A percentile compares a stretch with the other conserved stretches of the same genome.
phyloP scores from a whole-genome alignment of 805 yeast species.

The Wickerhamiella siamensis region DNA sequence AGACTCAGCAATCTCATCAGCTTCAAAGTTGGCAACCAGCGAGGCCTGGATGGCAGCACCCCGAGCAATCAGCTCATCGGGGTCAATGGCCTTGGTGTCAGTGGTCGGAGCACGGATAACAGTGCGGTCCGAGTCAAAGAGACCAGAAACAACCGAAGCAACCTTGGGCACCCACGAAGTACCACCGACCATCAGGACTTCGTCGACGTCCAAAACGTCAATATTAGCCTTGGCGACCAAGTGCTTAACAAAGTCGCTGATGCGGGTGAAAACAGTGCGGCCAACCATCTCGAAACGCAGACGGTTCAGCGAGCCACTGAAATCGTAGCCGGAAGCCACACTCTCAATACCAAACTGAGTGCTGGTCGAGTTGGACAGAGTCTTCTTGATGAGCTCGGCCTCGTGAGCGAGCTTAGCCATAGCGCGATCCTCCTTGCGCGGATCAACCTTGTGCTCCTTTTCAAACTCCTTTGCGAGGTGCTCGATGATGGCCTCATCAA shows the following conservation, averaged over 20 bases:
- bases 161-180: conserved; percentile 85
- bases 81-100: conserved; percentile 68
- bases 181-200: conserved; percentile 88
- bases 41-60: conserved; percentile 98
- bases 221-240: conserved; percentile 70
- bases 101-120: conserved; percentile 50
- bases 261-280: conserved; percentile 59
- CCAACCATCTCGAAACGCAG: conserved; percentile 82
- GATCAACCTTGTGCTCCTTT: conserved; percentile 64
- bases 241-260: conserved; percentile 60
- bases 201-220: conserved; percentile 76
- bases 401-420: conserved; percentile 78
- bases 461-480: conserved; percentile 87
- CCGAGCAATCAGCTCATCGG: conserved; percentile 77
- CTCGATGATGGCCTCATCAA: conserved; percentile 69
- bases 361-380: conserved; percentile 75
- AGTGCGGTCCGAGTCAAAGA: conserved; percentile 67
- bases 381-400: conserved; percentile 73
- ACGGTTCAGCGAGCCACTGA: conserved; percentile 85
- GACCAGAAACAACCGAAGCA: conserved; percentile 51
- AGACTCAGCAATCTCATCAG: conserved; percentile 73
- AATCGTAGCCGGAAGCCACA: conserved; percentile 85
- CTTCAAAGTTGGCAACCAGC: conserved; percentile 59
- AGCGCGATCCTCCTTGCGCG: conserved; percentile 68
- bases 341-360: conserved; percentile 91